Percentiles rank a stretch among this genome's conserved stretches.
Evolutionary conservation across 208 protist species (phyloP).

Genomic region (Balamuthia mandrillaris): DNA sequence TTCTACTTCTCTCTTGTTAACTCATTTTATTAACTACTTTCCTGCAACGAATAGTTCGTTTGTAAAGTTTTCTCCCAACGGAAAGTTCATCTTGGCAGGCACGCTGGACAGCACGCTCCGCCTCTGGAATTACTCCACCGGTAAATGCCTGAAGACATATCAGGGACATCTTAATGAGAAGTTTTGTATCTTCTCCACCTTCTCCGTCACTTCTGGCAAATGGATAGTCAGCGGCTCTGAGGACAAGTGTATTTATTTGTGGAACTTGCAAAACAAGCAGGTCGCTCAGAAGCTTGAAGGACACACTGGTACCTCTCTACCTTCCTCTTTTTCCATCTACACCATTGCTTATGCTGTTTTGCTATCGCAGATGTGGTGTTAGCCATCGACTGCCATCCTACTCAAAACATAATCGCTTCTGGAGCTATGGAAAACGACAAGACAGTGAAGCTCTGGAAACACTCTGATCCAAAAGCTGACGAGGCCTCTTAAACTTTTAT

Average conservation of each 20-base stretch:
- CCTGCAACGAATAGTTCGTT: too few relatives aligned
- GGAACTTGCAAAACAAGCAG: conserved; percentile 71
- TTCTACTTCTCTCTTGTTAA: background rate
- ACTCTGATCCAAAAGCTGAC: background rate
- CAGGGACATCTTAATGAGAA: conserved; percentile 72
- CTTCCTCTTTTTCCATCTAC: background rate
- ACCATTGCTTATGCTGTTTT: background rate
- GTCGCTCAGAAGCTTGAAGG: conserved; percentile 69
- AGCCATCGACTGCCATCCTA: conserved; percentile 65
- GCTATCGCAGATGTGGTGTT: conserved; percentile 61
- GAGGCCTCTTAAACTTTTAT: too few relatives aligned
- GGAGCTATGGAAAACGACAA: conserved; percentile 60
- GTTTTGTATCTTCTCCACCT: conserved; percentile 73
- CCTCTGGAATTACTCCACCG: conserved; percentile 72
- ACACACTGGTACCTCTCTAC: conserved; percentile 50
- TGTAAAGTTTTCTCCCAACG: conserved; percentile 80
- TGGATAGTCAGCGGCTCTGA: conserved; percentile 70
- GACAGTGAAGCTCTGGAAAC: conserved; percentile 35
- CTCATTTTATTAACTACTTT: background rate
- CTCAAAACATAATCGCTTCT: conserved; percentile 71
- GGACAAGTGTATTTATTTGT: conserved; percentile 73
- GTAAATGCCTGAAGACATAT: conserved; percentile 72
- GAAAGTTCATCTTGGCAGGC: conserved; percentile 73
- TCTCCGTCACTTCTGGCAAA: conserved; percentile 67
- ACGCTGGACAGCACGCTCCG: conserved; percentile 66